Conservation (phyloP, 73 alveolate genomes). For the Tetrahymena borealis region DNA sequence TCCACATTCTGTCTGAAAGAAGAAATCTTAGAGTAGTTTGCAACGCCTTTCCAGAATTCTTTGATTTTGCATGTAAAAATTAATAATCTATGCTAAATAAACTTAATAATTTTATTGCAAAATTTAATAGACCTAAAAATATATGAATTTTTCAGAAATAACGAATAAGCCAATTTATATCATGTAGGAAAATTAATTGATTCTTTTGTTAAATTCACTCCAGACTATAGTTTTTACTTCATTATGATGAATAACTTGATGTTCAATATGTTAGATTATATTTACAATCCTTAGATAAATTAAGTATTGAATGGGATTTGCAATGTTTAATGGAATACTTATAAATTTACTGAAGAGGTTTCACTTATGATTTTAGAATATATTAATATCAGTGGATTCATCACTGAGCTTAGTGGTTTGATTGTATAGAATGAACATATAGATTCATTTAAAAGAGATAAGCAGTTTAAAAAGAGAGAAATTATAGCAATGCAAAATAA, state of each 20-base stretch:
- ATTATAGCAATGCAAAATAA: neutral
- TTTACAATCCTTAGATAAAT: neutral
- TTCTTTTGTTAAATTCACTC: neutral
- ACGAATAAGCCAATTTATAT: neutral
- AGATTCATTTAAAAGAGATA: neutral
- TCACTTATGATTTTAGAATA: neutral
- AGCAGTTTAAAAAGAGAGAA: neutral
- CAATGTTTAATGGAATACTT: neutral
- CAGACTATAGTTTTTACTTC: neutral
- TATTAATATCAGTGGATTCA: neutral
- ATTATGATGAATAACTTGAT: neutral
- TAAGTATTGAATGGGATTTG: neutral
- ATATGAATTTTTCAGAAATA: neutral
- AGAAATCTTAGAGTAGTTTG: neutral
- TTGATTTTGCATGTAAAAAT: neutral
- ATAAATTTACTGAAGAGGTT: neutral
- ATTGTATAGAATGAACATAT: neutral
- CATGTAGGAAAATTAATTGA: neutral
- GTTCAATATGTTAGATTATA: neutral
- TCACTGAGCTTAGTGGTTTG: neutral
- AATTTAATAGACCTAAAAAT: neutral
- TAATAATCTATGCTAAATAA: neutral
- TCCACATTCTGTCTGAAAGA: neutral
- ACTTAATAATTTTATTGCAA: neutral
- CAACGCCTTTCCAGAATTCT: neutral